Conservation (phyloP, 768 basidiomycete genomes). For the Auricularia sp. region DNA sequence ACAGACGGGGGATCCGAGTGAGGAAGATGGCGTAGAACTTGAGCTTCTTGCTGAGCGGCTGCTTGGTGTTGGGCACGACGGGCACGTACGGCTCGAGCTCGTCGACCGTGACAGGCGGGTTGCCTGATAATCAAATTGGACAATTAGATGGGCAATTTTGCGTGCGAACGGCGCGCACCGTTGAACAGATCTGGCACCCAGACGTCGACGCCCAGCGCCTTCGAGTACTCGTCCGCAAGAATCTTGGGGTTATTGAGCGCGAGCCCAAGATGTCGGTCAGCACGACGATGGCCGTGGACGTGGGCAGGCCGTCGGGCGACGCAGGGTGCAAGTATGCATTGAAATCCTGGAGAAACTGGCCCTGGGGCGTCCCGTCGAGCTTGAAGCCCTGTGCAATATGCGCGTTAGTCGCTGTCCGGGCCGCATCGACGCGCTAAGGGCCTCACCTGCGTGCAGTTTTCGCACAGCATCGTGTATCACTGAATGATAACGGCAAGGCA, state of each 20-base stretch:
- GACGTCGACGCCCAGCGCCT: constrained; percentile 43
- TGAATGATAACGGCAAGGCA: no score
- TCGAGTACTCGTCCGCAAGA: constrained; percentile 43
- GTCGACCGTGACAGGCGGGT: constrained; percentile 17
- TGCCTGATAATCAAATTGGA: constrained; percentile 13
- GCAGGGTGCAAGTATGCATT: constrained; percentile 36
- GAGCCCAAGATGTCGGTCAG: constrained; percentile 48
- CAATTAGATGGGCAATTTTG: neutral
- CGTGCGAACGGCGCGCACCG: constrained; percentile 24
- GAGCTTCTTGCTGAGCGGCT: constrained; percentile 11
- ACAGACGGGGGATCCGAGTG: constrained; percentile 12
- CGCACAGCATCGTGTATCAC: neutral
- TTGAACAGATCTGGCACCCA: constrained; percentile 54
- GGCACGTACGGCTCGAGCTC: constrained; percentile 20
- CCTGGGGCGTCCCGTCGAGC: constrained; percentile 29
- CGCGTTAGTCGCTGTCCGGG: neutral
- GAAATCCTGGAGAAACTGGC: constrained; percentile 22
- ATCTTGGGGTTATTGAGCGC: constrained; percentile 43
- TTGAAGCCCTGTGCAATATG: neutral
- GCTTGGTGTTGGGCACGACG: constrained; percentile 18
- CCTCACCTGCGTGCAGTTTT: neutral
- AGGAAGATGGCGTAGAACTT: constrained; percentile 14
- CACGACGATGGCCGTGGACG: constrained; percentile 36
- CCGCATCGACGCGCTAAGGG: neutral
- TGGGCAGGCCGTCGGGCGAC: constrained; percentile 11